Evolutionary conservation across 192 early-diverging fungal genomes (phyloP).

Genomic region (Coemansia sp.): DNA sequence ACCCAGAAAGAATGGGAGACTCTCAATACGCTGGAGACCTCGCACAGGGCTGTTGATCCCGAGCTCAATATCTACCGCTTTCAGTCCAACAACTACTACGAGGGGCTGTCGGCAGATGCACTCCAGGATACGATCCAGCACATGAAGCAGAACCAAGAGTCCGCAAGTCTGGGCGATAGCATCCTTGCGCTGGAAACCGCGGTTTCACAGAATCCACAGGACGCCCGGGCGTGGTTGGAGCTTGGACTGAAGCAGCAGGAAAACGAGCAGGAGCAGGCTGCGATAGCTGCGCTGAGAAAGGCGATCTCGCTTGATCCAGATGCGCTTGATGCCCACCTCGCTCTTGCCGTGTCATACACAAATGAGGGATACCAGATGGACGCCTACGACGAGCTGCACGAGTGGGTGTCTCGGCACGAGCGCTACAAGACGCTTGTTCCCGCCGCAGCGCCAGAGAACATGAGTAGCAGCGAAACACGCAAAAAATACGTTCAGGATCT

Average conservation of each 20-base stretch:
- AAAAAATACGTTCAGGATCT: conserved; percentile 74
- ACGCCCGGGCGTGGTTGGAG: conserved; percentile 81
- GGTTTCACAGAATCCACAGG: conserved; percentile 73
- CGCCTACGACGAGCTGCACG: conserved; percentile 85
- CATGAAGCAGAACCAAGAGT: conserved; percentile 55
- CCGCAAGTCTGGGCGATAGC: conserved; percentile 73
- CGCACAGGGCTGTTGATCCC: conserved; percentile 51
- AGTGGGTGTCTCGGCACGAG: conserved; percentile 78
- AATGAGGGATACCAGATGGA: conserved; percentile 87
- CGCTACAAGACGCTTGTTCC: conserved; percentile 62
- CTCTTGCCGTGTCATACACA: conserved; percentile 88
- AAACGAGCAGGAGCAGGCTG: conserved; percentile 90
- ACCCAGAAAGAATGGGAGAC: conserved; percentile 73
- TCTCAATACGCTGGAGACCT: conserved; percentile 41
- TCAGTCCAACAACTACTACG: conserved; percentile 49
- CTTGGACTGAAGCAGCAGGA: conserved; percentile 93
- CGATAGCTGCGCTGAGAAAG: conserved; percentile 86
- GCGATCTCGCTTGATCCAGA: conserved; percentile 74
- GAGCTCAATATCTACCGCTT: conserved; percentile 75
- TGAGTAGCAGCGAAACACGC: conserved; percentile 45
- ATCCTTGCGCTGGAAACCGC: conserved; percentile 91
- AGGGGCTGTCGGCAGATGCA: conserved; percentile 26
- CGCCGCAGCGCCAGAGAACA: conserved; percentile 38
- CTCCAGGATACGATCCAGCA: conserved; percentile 56
- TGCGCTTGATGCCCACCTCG: conserved; percentile 77